Percentiles rank a stretch among this genome's conserved stretches.
phyloP scores from a whole-genome alignment of 305 asterid species.

The Fraxinus platypoda region DNA sequence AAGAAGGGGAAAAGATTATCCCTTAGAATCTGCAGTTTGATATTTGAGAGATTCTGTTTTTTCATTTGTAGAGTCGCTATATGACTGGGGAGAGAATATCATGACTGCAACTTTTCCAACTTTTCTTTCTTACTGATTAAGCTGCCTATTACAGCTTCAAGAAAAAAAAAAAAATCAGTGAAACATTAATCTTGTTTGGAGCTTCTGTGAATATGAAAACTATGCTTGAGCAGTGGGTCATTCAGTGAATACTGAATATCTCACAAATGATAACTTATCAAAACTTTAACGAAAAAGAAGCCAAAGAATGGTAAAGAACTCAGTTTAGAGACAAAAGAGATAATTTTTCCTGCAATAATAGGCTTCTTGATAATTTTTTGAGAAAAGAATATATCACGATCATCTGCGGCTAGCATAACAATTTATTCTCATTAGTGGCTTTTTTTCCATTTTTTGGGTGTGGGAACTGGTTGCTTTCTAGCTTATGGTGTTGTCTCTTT shows the following conservation, averaged over 20 bases:
- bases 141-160: not conserved
- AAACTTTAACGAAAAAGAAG: not conserved
- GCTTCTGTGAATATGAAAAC: not conserved
- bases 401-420: not conserved
- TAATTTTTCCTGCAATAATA: not conserved
- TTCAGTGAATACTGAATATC: not conserved
- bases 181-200: not conserved
- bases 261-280: not conserved
- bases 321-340: not conserved
- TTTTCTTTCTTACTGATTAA: not conserved
- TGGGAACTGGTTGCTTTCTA: not conserved
- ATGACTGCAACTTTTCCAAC: not conserved
- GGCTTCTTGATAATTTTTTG: not conserved
- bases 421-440: not conserved
- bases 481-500: not conserved
- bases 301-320: constrained; percentile 1
- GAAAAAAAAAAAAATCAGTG: not conserved
- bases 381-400: not conserved
- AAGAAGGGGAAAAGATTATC: not conserved
- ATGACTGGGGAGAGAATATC: not conserved
- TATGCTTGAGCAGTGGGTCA: not conserved
- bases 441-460: not conserved
- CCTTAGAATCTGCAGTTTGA: not conserved
- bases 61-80: not conserved
- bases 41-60: not conserved